Base-by-base conservation (phyloP, 345 rosid genomes). In the Erysimum cheiranthoides region DNA sequence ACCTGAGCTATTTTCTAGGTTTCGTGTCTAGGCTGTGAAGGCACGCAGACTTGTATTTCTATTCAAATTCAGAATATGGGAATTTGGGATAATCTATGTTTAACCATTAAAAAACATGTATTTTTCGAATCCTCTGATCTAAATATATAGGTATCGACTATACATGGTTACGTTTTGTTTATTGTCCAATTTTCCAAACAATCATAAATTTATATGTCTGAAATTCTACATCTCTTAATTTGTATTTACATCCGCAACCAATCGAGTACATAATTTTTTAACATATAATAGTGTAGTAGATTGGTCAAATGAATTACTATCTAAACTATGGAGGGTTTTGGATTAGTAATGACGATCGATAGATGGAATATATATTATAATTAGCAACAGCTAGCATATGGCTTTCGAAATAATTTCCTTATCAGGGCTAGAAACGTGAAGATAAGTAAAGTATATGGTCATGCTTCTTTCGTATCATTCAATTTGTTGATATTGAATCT, bases 401-500 rank as follows among this genome's bases (percentile, higher is more conserved):
- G 18, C 11, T 42, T 56, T 42, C 42, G 16, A 30, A 56, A 16
- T 30, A 17, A 16, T 12, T 56, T 42, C 14, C 40, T n/a, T n/a
- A 8, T n/a, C 51, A 52, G 50, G 60, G 39, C 47, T 47, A 71
- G 51, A 28, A 51, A 72, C 52, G 40, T 49, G 52, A 28, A 39
- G 16, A 40, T 18, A 53, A 25, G 18, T 53, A 38, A 62, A 53
- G 46, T 42, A 9, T 17, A 17, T 56, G 16, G 47, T 32, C 21
- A 53, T 18, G 13, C 56, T 32, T 50, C 40, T 12, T 49, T 67
- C 16, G 13, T 47, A 58, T 66, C 61, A 58, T 74, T 57, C 34
- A 59, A 58, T 67, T 38, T 67, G 51, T 58, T 58, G 73, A 57
- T 59, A 56, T 38, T 74, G 60, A 27, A 47, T 38, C 73, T 74